These are phyloP conservation scores for Ogataea thermomethanolica DNA, from an alignment of 805 yeast species.

Conservation along the genomic window DNA sequence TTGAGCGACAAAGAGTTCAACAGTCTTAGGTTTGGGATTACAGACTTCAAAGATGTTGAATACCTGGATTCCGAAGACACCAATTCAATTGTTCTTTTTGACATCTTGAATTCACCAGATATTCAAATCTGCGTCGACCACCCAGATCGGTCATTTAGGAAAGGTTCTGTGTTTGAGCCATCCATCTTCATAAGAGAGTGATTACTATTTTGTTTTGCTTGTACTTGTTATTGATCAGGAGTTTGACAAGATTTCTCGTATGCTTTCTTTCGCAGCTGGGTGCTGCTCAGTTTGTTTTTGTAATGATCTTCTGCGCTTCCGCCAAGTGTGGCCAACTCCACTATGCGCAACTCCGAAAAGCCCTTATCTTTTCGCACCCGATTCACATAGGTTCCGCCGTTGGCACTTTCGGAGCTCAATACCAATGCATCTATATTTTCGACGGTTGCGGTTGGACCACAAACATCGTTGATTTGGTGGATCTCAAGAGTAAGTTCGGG, in stretches of 20 bases:
- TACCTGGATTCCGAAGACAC: constrained; percentile 47
- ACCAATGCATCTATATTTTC: constrained; percentile 74
- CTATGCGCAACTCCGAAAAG: constrained; percentile 47
- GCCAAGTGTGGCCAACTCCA: constrained; percentile 64
- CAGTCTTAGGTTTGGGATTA: constrained; percentile 64
- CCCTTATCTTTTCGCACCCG: constrained; percentile 54
- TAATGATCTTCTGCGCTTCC: constrained; percentile 43
- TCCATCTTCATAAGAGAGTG: constrained; percentile 54
- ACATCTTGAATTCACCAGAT: constrained; percentile 36
- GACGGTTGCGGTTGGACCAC: constrained; percentile 88
- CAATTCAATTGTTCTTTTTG: constrained; percentile 53
- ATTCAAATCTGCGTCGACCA: constrained; percentile 74
- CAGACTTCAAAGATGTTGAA: constrained; percentile 37
- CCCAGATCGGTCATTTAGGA: constrained; percentile 72
- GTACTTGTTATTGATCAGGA: constrained; percentile 1
- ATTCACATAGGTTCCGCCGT: constrained; percentile 76
- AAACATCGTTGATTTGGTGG: constrained; percentile 71
- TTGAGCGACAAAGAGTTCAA: constrained; percentile 77
- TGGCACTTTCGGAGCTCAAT: constrained; percentile 72
- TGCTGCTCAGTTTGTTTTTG: constrained; percentile 79
- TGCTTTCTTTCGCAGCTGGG: constrained; percentile 58
- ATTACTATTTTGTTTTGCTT: constrained; percentile 5
- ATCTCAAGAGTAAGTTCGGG: constrained; percentile 48
- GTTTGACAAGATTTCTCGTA: constrained; percentile 14
- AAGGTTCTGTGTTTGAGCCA: constrained; percentile 47